Evolutionary conservation across 768 basidiomycete genomes (phyloP).

Genomic region (Lactarius psammicola): DNA sequence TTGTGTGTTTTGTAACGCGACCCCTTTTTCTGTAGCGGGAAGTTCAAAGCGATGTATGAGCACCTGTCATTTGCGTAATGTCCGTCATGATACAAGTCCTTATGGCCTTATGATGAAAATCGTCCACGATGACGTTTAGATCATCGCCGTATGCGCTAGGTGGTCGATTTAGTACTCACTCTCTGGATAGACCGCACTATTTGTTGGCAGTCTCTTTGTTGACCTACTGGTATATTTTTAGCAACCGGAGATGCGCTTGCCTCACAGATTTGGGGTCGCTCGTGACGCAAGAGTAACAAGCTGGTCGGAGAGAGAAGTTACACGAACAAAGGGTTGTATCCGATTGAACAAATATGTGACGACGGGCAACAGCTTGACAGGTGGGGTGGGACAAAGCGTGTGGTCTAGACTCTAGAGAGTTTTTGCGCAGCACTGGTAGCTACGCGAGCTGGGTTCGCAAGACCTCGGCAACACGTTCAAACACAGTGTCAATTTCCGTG

Average conservation of each 20-base stretch:
- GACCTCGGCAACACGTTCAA: constrained; percentile 26
- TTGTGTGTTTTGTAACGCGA: too few relatives aligned
- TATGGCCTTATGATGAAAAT: not conserved
- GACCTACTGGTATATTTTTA: not conserved
- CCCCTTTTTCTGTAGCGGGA: not conserved
- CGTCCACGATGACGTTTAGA: not conserved
- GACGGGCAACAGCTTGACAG: not conserved
- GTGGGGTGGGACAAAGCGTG: not conserved
- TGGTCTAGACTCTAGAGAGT: not conserved
- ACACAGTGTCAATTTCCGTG: constrained; percentile 39
- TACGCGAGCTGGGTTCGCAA: constrained; percentile 21
- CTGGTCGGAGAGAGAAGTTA: not conserved
- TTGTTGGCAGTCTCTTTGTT: not conserved
- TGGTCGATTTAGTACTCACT: not conserved
- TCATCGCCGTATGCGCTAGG: not conserved
- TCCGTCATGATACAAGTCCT: too few relatives aligned
- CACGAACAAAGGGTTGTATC: not conserved
- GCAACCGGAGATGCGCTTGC: not conserved
- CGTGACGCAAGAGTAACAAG: not conserved
- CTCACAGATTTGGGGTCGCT: not conserved
- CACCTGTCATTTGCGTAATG: not conserved
- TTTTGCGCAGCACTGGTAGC: too few relatives aligned
- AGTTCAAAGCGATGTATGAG: not conserved
- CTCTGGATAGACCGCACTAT: not conserved
- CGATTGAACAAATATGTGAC: not conserved